Percentiles rank a stretch among this genome's conserved stretches.
Conservation (phyloP, 192 early-diverging fungal species). For the Neocallimastix lanati region DNA sequence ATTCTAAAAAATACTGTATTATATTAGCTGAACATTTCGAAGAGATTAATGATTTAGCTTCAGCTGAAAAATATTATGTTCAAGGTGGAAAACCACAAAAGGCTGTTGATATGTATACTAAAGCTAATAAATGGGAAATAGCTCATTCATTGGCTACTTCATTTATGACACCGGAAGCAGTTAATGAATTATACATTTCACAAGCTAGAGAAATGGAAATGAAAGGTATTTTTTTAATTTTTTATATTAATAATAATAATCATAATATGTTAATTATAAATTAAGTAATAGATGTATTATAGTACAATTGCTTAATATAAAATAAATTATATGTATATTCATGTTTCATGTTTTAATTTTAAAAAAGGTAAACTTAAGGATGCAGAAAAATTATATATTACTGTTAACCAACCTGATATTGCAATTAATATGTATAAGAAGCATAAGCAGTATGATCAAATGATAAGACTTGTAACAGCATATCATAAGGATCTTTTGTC, state of each 20-base stretch:
- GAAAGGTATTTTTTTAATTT: conserved; percentile 7
- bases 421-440: conserved; percentile 58
- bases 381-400: conserved; percentile 41
- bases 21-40: conserved; percentile 34
- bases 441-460: conserved; percentile 44
- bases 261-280: no score
- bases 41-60: conserved; percentile 13
- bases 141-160: conserved; percentile 34
- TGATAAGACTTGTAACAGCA: conserved; percentile 37
- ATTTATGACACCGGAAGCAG: conserved; percentile 38
- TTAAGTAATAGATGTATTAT: no score
- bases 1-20: conserved; percentile 22
- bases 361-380: conserved; percentile 31
- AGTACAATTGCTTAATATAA: no score
- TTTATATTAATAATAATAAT: no score
- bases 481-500: conserved; percentile 40
- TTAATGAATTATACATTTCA: conserved; percentile 30
- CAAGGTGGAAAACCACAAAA: conserved; percentile 30
- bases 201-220: conserved; percentile 41
- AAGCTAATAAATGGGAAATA: conserved; percentile 37
- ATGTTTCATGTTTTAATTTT: neutral
- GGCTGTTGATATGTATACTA: conserved; percentile 46
- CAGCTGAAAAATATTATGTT: conserved; percentile 41
- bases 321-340: no score
- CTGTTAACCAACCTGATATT: conserved; percentile 37